Conservation (phyloP, 345 rosid genomes). For the Schrenkiella parvula region DNA sequence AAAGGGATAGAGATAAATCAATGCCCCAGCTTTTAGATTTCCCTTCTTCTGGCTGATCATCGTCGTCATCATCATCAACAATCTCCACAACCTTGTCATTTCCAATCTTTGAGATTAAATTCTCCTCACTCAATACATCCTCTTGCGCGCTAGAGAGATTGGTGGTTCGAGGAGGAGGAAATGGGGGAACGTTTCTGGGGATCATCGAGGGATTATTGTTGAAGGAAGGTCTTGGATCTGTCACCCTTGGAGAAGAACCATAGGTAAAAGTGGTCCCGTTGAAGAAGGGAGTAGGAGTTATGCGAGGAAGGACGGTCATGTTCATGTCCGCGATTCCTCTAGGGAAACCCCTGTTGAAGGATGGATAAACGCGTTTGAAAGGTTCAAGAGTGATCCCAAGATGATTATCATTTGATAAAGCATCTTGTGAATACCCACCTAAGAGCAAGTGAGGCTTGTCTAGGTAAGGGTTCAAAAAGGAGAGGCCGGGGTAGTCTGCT, state of each 20-base stretch:
- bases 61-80: conserved; percentile 28
- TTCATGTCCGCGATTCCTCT: conserved; percentile 1
- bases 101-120: conserved; percentile 30
- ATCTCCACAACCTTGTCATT: conserved; percentile 5
- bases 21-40: not conserved
- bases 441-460: conserved; percentile 29
- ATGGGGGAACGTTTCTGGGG: conserved; percentile 4
- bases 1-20: conserved; percentile 30
- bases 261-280: not conserved
- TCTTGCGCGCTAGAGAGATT: not conserved
- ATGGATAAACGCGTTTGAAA: conserved; percentile 3
- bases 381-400: conserved; percentile 31
- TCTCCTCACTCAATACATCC: not conserved
- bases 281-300: conserved; percentile 27
- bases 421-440: conserved; percentile 33
- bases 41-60: conserved; percentile 5
- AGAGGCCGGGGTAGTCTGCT: not conserved
- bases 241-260: not conserved
- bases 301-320: not conserved
- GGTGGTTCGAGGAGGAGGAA: conserved; percentile 9
- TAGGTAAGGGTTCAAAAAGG: conserved; percentile 7
- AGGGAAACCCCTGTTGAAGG: not conserved
- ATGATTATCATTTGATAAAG: conserved; percentile 32
- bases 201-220: not conserved
- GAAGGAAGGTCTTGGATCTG: not conserved